These are phyloP conservation scores for Bipolaris zeicola DNA, from an alignment of 2,329 filamentous ascomycete genomes.

Conservation along the genomic window DNA sequence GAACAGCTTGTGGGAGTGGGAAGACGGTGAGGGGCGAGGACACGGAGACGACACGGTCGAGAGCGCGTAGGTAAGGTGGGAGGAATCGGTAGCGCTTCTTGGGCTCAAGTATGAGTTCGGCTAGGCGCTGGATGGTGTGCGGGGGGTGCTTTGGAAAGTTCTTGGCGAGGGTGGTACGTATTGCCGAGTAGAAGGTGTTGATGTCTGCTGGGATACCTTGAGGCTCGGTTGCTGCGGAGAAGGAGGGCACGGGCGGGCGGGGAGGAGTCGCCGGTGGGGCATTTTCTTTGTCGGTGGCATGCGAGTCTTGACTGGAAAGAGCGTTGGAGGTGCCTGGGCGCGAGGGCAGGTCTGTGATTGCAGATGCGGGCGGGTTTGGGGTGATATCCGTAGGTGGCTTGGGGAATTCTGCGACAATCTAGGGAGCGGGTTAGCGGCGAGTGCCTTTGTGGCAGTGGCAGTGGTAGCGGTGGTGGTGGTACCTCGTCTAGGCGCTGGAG, in stretches of 20 bases:
- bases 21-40: constrained; percentile 82
- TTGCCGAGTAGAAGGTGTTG: constrained; percentile 41
- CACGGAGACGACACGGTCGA: constrained; percentile 89
- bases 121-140: constrained; percentile 89
- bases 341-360: constrained; percentile 30
- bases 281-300: constrained; percentile 73
- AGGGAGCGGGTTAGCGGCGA: constrained; percentile 4
- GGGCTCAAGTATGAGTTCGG: constrained; percentile 81
- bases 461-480: constrained; percentile 7
- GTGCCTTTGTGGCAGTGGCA: neutral
- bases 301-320: constrained; percentile 51
- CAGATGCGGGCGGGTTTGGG: constrained; percentile 51
- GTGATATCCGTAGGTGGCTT: constrained; percentile 59
- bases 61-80: constrained; percentile 83
- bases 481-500: constrained; percentile 72
- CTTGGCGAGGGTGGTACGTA: constrained; percentile 60
- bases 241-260: constrained; percentile 51
- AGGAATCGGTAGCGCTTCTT: constrained; percentile 80
- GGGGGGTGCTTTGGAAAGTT: constrained; percentile 79
- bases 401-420: constrained; percentile 81
- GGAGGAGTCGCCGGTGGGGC: constrained; percentile 55
- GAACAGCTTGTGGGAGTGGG: constrained; percentile 73
- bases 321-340: constrained; percentile 25
- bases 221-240: constrained; percentile 44
- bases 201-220: constrained; percentile 39